Percentiles rank a stretch among this genome's conserved stretches.
phyloP scores from a whole-genome alignment of 2,329 filamentous ascomycete genomes.

The Colletotrichum filicis region DNA sequence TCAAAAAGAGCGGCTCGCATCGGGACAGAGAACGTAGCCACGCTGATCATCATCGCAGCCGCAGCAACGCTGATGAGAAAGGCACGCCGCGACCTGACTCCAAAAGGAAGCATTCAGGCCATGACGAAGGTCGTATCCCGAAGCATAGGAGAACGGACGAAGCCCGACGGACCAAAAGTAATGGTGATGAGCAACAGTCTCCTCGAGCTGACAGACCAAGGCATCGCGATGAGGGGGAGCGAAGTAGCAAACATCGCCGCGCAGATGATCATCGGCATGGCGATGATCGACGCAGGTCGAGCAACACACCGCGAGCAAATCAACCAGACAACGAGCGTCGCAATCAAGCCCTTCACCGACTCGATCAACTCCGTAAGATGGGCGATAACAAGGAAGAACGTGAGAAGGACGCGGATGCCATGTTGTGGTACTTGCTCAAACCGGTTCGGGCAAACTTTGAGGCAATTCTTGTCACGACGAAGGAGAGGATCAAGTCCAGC shows the following conservation, averaged over 20 bases:
- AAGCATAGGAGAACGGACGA: slow-evolving; percentile 56
- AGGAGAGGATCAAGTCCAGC: slow-evolving; percentile 70
- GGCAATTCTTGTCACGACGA: slow-evolving; percentile 69
- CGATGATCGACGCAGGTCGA: slow-evolving; percentile 43
- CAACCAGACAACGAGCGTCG: slow-evolving; percentile 46
- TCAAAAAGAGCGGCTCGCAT: slow-evolving; percentile 59
- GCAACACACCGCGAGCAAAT: slow-evolving; percentile 27
- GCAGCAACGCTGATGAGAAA: slow-evolving; percentile 62
- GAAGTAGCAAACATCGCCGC: slow-evolving; percentile 47
- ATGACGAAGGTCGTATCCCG: slow-evolving; percentile 55
- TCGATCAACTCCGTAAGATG: slow-evolving; percentile 56
- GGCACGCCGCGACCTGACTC: slow-evolving; percentile 63
- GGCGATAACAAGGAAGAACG: slow-evolving; percentile 62
- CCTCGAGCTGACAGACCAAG: slow-evolving; percentile 43
- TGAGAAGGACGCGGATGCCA: slow-evolving; percentile 55
- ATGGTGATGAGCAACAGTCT: slow-evolving; percentile 50
- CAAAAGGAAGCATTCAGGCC: slow-evolving; percentile 70
- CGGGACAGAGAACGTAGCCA: slow-evolving; percentile 59
- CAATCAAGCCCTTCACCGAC: slow-evolving; percentile 52
- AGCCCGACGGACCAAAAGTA: slow-evolving; percentile 48
- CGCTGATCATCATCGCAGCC: slow-evolving; percentile 61
- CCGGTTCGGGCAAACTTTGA: slow-evolving; percentile 71
- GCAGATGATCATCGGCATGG: slow-evolving; percentile 47
- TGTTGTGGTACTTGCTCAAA: slow-evolving; percentile 63
- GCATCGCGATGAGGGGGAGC: slow-evolving; percentile 41